Percentiles rank a stretch among this genome's conserved stretches.
Conservation (phyloP, 2,329 filamentous ascomycete species). For the Arthrobotrys sphaeroides region DNA sequence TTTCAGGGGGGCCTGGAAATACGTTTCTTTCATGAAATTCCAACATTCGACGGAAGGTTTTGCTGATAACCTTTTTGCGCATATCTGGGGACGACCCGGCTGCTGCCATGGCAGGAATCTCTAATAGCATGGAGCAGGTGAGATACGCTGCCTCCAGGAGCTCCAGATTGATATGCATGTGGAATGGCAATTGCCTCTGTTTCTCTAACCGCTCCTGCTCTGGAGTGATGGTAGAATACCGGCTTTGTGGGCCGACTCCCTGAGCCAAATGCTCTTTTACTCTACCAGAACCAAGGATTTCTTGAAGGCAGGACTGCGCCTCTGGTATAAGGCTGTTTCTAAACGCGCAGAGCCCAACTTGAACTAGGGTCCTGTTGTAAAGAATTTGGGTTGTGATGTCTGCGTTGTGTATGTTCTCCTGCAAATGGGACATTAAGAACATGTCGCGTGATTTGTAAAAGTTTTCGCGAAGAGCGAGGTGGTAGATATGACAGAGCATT, state of each 20-base stretch:
- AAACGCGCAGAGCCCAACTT: constrained; percentile 98
- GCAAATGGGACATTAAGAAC: constrained; percentile 99
- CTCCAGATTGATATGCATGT: constrained; percentile 99
- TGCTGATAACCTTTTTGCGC: constrained; percentile 97
- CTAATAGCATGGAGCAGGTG: constrained; percentile 98
- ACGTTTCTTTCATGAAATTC: constrained; percentile 99
- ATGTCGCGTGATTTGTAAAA: constrained; percentile 98
- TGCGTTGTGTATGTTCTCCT: constrained; percentile 96
- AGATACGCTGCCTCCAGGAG: constrained; percentile 98
- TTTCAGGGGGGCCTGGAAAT: constrained; percentile 97
- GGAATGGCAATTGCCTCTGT: constrained; percentile 97
- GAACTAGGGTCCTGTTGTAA: constrained; percentile 96
- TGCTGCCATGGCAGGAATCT: constrained; percentile 96
- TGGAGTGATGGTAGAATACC: constrained; percentile 93
- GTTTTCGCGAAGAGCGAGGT: constrained; percentile 94
- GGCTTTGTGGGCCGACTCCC: constrained; percentile 91
- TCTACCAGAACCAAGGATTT: constrained; percentile 95
- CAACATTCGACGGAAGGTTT: constrained; percentile 98
- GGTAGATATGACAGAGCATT: constrained; percentile 99
- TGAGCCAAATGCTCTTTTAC: constrained; percentile 98
- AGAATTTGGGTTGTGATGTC: constrained; percentile 97
- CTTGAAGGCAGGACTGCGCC: constrained; percentile 94
- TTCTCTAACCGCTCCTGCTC: constrained; percentile 98
- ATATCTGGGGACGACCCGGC: constrained; percentile 95
- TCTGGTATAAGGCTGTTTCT: constrained; percentile 96